These are phyloP conservation scores for Nothophaeocryptopus gaeumannii DNA, from an alignment of 2,329 filamentous ascomycete species.

Conservation along the genomic window DNA sequence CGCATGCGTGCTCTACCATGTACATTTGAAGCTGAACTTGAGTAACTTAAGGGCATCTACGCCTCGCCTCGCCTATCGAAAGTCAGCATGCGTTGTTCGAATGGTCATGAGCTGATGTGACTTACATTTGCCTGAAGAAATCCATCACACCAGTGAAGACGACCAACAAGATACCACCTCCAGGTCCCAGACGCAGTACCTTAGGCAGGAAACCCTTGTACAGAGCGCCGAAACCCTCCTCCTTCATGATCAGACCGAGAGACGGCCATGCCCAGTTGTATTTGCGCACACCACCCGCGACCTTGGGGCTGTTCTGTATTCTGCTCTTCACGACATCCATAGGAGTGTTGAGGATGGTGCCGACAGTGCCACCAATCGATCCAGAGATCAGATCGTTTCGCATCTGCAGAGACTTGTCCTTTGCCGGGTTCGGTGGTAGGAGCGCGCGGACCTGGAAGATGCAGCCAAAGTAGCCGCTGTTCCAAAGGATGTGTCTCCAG, in stretches of 20 bases:
- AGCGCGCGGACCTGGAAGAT: conserved; percentile 94
- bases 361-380: conserved; percentile 80
- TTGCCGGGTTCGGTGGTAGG: conserved; percentile 66
- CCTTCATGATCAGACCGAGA: conserved; percentile 79
- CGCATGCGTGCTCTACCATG: no score
- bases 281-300: conserved; percentile 79
- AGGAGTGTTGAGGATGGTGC: conserved; percentile 90
- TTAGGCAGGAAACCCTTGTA: conserved; percentile 99
- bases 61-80: neutral
- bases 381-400: conserved; percentile 85
- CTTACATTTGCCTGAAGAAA: conserved; percentile 75
- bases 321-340: conserved; percentile 97
- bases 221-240: conserved; percentile 86
- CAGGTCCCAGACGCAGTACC: conserved; percentile 74
- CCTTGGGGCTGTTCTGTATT: conserved; percentile 88
- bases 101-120: conserved; percentile 27
- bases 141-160: conserved; percentile 89
- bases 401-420: conserved; percentile 77
- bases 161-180: conserved; percentile 72
- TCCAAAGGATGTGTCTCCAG: conserved; percentile 95
- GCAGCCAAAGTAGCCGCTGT: conserved; percentile 94
- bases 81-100: neutral
- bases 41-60: neutral
- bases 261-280: conserved; percentile 98
- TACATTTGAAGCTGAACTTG: neutral